Base-by-base conservation (phyloP, 2,329 filamentous ascomycete genomes). In the Epichloe typhina region DNA sequence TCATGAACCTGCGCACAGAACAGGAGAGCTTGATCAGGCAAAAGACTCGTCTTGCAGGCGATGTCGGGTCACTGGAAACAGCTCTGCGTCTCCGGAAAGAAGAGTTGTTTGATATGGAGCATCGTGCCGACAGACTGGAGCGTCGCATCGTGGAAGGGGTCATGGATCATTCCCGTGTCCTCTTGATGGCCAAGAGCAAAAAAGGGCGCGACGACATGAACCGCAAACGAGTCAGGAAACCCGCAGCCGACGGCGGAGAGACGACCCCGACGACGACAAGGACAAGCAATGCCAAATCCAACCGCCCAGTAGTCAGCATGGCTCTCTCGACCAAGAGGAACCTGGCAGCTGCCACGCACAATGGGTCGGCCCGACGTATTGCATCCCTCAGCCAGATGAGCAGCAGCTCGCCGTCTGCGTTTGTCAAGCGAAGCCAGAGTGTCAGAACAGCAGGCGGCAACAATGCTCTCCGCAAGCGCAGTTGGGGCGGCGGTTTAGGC, bases 131-230 rank as follows among this genome's bases (percentile, higher is more conserved):
- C 64, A 80, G 82, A 3, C 75, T 98, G 23, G 93, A 98, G 69
- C 86, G 90, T 49, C 83, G 93, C 26, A 95, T 98, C 58, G 72
- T 98, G 35, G 91, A 97, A 57, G 90, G 91, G 26, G 88, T 97
- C 55, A 94, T 98, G 70, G 90, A 97, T 59, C 91, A 97, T 64
- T 96, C 91, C 19, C 85, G 91, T 6, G 83, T 91, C 26, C 75
- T 96, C n/a, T 78, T 97, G 52, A 86, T 93, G 72, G 74, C 81
- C 57, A 84, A 87, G 69, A 70, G 77, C 3, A 70, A 66, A 57
- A 73, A 72, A 58, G 68, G 68, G 11, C 68, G 72, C 11, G 77
- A 80, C 49, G 68, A 72, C 53, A 80, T 81, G 77, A 79, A 69
- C 63, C 75, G 77, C 47, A 81, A 81, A 66, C 72, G 78, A 7